A percentile compares a stretch with the other conserved stretches of the same genome.
Evolutionary conservation across 345 rosid genomes (phyloP).

Genomic region (Alliaria petiolata): DNA sequence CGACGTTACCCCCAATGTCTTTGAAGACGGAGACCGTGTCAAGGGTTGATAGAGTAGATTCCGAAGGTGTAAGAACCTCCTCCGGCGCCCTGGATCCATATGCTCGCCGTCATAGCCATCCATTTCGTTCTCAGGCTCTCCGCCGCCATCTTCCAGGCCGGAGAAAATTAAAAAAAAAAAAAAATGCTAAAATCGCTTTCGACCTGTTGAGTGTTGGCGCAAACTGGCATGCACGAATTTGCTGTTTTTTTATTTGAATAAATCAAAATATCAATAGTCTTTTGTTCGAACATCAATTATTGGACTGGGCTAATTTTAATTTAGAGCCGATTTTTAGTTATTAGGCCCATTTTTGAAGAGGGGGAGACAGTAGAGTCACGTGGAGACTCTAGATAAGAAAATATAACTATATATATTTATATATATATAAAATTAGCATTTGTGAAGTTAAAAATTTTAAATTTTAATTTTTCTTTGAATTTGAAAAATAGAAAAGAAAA

Average conservation of each 20-base stretch:
- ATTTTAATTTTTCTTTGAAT: too few species aligned
- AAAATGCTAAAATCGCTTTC: neutral
- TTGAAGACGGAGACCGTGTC: conserved; percentile 70
- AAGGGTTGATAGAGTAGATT: conserved; percentile 68
- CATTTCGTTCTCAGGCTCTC: conserved; percentile 40
- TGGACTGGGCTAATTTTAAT: neutral
- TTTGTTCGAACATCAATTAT: neutral
- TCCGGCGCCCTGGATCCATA: conserved; percentile 69
- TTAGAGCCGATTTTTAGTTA: neutral
- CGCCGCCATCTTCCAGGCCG: conserved; percentile 4
- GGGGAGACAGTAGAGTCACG: neutral
- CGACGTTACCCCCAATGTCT: conserved; percentile 64
- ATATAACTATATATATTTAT: too few species aligned
- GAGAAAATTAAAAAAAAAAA: neutral
- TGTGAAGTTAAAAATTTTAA: too few species aligned
- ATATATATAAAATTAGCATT: too few species aligned
- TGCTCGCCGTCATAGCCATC: conserved; percentile 60
- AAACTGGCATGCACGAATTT: neutral
- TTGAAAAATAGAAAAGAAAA: too few species aligned
- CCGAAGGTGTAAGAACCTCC: conserved; percentile 72
- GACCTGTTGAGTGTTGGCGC: neutral
- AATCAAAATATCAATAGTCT: neutral
- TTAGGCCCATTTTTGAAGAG: neutral
- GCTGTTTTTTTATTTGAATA: neutral
- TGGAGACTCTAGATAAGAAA: neutral